phyloP scores from a whole-genome alignment of 805 yeast species.

The Candida yuanshanica region DNA sequence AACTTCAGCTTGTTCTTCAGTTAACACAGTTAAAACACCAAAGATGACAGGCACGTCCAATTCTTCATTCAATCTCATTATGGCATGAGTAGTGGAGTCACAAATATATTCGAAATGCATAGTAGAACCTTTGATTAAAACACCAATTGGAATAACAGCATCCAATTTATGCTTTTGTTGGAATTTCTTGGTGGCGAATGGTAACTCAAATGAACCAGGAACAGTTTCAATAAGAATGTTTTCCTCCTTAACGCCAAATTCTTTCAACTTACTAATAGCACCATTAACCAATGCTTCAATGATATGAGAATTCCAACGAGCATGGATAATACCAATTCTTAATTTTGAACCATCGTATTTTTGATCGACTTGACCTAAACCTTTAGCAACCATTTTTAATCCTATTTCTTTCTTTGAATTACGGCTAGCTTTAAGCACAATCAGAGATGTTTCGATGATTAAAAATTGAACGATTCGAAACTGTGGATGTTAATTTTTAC shows the following conservation, averaged over 20 bases:
- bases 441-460: too few relatives aligned
- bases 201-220: conserved; percentile 94
- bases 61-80: conserved; percentile 75
- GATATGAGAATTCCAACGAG: conserved; percentile 86
- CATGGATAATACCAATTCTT: conserved; percentile 84
- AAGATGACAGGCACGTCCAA: conserved; percentile 78
- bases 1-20: conserved; percentile 88
- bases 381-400: conserved; percentile 64
- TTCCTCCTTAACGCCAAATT: conserved; percentile 66
- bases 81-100: conserved; percentile 77
- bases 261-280: conserved; percentile 51
- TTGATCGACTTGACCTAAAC: conserved; percentile 71
- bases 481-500: too few relatives aligned
- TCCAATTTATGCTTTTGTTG: conserved; percentile 53
- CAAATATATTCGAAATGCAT: conserved; percentile 98
- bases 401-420: too few relatives aligned
- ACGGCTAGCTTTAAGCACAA: too few relatives aligned
- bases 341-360: conserved; percentile 61
- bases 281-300: conserved; percentile 80
- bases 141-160: conserved; percentile 91
- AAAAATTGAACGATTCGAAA: too few relatives aligned
- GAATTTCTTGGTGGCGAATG: conserved; percentile 63
- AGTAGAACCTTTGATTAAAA: conserved; percentile 90
- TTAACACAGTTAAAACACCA: conserved; percentile 88
- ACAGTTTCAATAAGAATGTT: conserved; percentile 80